phyloP scores from a whole-genome alignment of 345 rosid genomes.

The Punica granatum region DNA sequence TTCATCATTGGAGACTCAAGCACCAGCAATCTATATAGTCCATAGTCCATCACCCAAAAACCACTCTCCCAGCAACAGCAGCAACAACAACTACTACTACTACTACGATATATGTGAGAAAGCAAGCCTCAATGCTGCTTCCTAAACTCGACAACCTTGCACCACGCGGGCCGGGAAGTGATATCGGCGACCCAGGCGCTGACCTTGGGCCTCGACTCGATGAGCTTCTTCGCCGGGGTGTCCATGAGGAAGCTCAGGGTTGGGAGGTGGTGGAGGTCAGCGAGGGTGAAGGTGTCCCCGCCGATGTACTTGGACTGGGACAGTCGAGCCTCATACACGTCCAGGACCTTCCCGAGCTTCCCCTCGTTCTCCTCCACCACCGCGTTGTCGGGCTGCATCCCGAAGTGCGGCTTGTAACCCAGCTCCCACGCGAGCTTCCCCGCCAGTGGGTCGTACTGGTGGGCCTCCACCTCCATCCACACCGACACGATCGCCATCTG shows the following conservation, averaged over 20 bases:
- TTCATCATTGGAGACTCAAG: too few species aligned
- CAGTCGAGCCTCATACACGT: slow-evolving; percentile 17
- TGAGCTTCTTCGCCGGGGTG: slow-evolving; percentile 9
- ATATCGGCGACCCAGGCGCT: slow-evolving; percentile 28
- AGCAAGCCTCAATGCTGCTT: too few species aligned
- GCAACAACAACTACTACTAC: too few species aligned
- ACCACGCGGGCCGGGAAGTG: slow-evolving; percentile 32
- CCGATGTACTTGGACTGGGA: slow-evolving; percentile 22
- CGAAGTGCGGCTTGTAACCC: slow-evolving; percentile 35
- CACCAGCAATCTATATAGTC: too few species aligned
- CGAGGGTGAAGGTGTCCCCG: slow-evolving; percentile 17
- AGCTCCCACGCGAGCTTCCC: slow-evolving; percentile 58
- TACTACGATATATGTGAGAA: too few species aligned
- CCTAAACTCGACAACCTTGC: slow-evolving; percentile 51
- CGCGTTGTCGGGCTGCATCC: slow-evolving; percentile 37
- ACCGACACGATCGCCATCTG: slow-evolving; percentile 21
- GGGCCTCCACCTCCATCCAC: slow-evolving; percentile 70
- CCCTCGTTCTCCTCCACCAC: slow-evolving; percentile 48
- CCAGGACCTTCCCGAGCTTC: slow-evolving; percentile 26
- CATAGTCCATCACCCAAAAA: too few species aligned
- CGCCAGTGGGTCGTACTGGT: slow-evolving; percentile 49
- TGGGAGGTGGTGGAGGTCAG: slow-evolving; percentile 22
- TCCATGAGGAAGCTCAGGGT: not conserved
- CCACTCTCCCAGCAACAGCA: too few species aligned
- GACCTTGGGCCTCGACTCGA: slow-evolving; percentile 24